Evolutionary conservation across 768 basidiomycete genomes (phyloP).

Genomic region (Rhizopogon salebrosus): DNA sequence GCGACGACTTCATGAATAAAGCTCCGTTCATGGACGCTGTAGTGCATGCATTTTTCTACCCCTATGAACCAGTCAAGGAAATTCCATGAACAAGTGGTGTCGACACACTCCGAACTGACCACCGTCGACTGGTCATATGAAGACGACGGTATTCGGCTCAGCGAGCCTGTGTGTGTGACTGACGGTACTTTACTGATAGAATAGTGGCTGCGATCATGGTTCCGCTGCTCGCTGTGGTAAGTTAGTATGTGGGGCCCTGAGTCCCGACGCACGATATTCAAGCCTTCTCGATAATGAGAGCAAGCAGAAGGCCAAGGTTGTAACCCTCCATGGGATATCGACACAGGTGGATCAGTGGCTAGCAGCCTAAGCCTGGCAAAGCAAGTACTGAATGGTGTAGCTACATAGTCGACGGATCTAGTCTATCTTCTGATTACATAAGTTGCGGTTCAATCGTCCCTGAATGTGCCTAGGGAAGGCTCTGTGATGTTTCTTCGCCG

Average conservation of each 20-base stretch:
- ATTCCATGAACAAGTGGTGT: slow-evolving; percentile 31
- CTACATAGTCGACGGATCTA: no score
- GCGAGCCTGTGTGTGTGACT: slow-evolving; percentile 22
- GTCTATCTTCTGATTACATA: slow-evolving; percentile 39
- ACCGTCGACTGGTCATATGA: slow-evolving; percentile 25
- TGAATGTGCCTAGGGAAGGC: slow-evolving; percentile 40
- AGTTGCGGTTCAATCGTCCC: slow-evolving; percentile 41
- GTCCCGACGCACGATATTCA: slow-evolving; percentile 39
- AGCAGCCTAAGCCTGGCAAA: no score
- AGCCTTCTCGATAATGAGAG: slow-evolving; percentile 37
- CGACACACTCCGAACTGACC: slow-evolving; percentile 4
- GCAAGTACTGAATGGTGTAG: no score
- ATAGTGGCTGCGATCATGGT: slow-evolving; percentile 34
- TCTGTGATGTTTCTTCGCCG: no score
- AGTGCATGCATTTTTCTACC: slow-evolving; percentile 32
- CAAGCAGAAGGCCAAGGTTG: slow-evolving; percentile 18
- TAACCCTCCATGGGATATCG: slow-evolving; percentile 31
- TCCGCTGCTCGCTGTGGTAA: slow-evolving; percentile 31
- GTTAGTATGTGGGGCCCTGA: slow-evolving; percentile 39
- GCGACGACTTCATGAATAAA: slow-evolving; percentile 30
- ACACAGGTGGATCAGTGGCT: no score
- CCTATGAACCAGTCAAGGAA: slow-evolving; percentile 30
- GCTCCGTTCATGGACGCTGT: slow-evolving; percentile 39
- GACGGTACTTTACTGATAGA: slow-evolving; percentile 23
- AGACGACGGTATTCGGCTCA: slow-evolving; percentile 36